phyloP scores from a whole-genome alignment of 2,329 filamentous ascomycete species.

The Aspergillus intermedius region DNA sequence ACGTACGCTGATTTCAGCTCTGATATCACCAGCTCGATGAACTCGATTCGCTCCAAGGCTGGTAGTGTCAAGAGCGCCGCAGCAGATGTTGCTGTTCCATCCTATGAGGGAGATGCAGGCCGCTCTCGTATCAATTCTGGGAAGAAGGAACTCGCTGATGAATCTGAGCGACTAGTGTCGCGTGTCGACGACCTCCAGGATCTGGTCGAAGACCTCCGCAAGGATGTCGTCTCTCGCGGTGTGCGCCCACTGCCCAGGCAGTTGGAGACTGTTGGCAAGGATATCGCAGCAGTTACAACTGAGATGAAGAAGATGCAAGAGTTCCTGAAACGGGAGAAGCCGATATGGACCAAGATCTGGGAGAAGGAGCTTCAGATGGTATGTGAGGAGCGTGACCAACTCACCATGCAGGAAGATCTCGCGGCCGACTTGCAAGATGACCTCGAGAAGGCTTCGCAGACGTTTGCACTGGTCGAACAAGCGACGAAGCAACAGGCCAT shows the following conservation, averaged over 20 bases:
- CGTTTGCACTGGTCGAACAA: slow-evolving; percentile 91
- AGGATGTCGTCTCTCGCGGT: slow-evolving; percentile 89
- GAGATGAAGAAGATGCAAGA: slow-evolving; percentile 94
- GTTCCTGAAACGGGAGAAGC: slow-evolving; percentile 84
- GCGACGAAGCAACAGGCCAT: slow-evolving; percentile 93
- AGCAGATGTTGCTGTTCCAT: slow-evolving; percentile 62
- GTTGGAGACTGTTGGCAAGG: slow-evolving; percentile 81
- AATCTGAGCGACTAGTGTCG: slow-evolving; percentile 83
- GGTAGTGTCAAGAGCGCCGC: slow-evolving; percentile 70
- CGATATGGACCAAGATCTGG: slow-evolving; percentile 98
- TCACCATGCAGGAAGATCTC: slow-evolving; percentile 94
- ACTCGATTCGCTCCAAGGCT: slow-evolving; percentile 72
- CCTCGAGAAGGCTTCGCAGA: slow-evolving; percentile 87
- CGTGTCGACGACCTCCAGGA: slow-evolving; percentile 97
- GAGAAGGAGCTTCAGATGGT: slow-evolving; percentile 95
- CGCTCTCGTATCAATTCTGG: slow-evolving; percentile 78
- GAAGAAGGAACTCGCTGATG: slow-evolving; percentile 77
- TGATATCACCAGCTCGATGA: slow-evolving; percentile 84
- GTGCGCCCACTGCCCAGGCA: slow-evolving; percentile 86
- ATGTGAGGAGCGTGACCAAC: slow-evolving; percentile 87
- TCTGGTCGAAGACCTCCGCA: slow-evolving; percentile 89
- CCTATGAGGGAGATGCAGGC: slow-evolving; percentile 69
- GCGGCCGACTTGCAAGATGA: slow-evolving; percentile 89
- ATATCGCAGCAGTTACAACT: slow-evolving; percentile 71
- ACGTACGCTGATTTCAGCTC: slow-evolving; percentile 88